A percentile compares a stretch with the other conserved stretches of the same genome.
These are phyloP conservation scores for Desmodesmus armatus DNA, from an alignment of 139 green algal species.

Conservation along the genomic window DNA sequence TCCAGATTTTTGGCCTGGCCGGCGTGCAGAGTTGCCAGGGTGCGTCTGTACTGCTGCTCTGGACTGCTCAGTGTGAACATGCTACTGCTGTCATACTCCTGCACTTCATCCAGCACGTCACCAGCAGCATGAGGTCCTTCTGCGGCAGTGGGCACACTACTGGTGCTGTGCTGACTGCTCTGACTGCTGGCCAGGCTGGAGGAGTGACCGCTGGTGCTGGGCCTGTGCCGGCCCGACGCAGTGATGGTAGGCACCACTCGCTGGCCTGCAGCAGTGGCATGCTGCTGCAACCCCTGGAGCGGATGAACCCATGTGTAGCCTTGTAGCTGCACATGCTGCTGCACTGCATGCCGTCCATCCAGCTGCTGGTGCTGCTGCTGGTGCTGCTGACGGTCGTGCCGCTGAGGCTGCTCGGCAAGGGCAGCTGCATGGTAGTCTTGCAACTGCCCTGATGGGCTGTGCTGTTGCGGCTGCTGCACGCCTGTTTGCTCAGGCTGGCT, in stretches of 20 bases:
- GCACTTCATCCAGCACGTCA: background rate
- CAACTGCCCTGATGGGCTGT: background rate
- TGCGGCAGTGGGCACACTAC: background rate
- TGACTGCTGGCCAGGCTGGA: background rate
- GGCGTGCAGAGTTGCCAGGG: background rate
- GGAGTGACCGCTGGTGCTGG: slow-evolving; percentile 12
- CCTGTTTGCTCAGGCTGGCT: too few species aligned
- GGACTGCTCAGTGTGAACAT: slow-evolving; percentile 3
- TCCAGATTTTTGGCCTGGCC: slow-evolving; percentile 6
- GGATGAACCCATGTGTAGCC: background rate
- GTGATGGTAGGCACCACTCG: background rate
- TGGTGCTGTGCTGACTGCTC: background rate
- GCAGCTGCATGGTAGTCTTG: slow-evolving; percentile 10
- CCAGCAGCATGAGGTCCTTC: background rate
- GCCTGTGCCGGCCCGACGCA: background rate
- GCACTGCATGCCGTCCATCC: background rate
- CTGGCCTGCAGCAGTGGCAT: background rate
- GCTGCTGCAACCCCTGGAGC: background rate
- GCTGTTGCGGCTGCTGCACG: background rate
- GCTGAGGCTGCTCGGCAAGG: background rate
- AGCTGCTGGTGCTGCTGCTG: background rate
- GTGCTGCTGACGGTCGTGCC: background rate
- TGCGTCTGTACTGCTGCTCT: slow-evolving; percentile 28
- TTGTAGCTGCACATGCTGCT: background rate
- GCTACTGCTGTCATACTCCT: background rate